These are phyloP conservation scores for Tetracentron sinense DNA, from an alignment of 164 flowering plant species.

Conservation along the genomic window DNA sequence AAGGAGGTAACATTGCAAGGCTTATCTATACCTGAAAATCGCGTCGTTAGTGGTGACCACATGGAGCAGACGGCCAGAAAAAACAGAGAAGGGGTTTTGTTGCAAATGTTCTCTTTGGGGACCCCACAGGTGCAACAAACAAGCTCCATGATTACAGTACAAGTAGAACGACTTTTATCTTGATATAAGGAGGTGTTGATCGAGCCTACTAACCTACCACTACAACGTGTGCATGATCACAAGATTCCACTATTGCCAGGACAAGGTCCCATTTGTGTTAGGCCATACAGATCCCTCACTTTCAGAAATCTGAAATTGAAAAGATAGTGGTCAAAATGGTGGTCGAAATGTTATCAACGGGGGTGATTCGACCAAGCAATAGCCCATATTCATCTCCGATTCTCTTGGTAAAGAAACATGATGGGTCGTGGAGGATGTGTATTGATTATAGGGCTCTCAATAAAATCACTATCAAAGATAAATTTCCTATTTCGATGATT, in stretches of 20 bases:
- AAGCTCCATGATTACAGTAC: no score
- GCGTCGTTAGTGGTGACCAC: no score
- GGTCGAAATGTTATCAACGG: not conserved
- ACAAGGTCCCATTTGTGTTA: not conserved
- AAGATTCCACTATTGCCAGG: not conserved
- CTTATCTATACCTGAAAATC: not conserved
- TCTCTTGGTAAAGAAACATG: no score
- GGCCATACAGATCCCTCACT: constrained; percentile 1
- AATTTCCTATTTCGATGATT: no score
- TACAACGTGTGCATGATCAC: not conserved
- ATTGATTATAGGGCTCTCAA: not conserved
- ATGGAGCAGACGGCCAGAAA: no score
- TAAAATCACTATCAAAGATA: not conserved
- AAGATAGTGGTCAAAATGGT: no score
- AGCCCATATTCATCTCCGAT: not conserved
- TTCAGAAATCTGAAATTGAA: not conserved
- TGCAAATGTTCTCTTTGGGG: no score
- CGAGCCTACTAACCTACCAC: not conserved
- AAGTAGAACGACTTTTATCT: no score
- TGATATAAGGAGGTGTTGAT: not conserved
- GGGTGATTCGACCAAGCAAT: not conserved
- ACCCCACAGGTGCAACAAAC: no score
- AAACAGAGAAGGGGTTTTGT: no score
- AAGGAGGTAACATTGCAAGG: constrained; percentile 1
- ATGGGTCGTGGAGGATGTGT: not conserved